A percentile compares a stretch with the other conserved stretches of the same genome.
These are phyloP conservation scores for Sporothrix variecibatus DNA, from an alignment of 2,329 filamentous ascomycete species.

Conservation along the genomic window DNA sequence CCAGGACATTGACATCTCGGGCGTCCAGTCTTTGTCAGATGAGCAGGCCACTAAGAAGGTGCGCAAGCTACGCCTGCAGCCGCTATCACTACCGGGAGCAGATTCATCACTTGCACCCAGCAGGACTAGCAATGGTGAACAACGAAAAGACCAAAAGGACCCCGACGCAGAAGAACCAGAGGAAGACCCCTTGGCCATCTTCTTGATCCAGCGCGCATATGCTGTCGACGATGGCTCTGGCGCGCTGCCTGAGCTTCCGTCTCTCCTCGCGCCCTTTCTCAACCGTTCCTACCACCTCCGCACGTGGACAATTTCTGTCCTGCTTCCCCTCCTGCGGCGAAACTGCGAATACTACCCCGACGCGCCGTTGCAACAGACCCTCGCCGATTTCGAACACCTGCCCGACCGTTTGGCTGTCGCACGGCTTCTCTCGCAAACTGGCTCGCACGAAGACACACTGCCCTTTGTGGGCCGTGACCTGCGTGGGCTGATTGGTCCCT, in stretches of 20 bases:
- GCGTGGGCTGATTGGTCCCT: constrained; percentile 68
- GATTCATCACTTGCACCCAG: not conserved
- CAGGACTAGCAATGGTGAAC: constrained; percentile 44
- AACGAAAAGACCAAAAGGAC: constrained; percentile 44
- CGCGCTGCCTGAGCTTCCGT: constrained; percentile 66
- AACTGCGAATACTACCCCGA: constrained; percentile 70
- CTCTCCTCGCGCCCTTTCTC: constrained; percentile 70
- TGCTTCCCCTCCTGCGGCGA: constrained; percentile 68
- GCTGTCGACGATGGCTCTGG: constrained; percentile 72
- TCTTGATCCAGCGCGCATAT: constrained; percentile 68
- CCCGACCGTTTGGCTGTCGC: constrained; percentile 61
- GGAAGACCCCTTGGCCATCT: constrained; percentile 48
- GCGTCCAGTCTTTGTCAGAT: constrained; percentile 61
- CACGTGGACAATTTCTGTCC: constrained; percentile 67
- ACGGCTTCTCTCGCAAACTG: constrained; percentile 62
- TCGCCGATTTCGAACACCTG: constrained; percentile 65
- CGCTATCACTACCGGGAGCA: constrained; percentile 50
- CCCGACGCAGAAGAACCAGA: constrained; percentile 33
- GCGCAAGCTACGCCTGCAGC: constrained; percentile 63
- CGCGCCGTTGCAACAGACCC: constrained; percentile 49
- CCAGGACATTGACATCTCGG: constrained; percentile 55
- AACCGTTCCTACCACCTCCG: constrained; percentile 61
- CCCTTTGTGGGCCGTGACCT: constrained; percentile 61
- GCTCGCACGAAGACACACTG: constrained; percentile 40
- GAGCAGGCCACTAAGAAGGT: constrained; percentile 64